phyloP scores from a whole-genome alignment of 75 land plant genomes.

The Selaginella moellendorffii region DNA sequence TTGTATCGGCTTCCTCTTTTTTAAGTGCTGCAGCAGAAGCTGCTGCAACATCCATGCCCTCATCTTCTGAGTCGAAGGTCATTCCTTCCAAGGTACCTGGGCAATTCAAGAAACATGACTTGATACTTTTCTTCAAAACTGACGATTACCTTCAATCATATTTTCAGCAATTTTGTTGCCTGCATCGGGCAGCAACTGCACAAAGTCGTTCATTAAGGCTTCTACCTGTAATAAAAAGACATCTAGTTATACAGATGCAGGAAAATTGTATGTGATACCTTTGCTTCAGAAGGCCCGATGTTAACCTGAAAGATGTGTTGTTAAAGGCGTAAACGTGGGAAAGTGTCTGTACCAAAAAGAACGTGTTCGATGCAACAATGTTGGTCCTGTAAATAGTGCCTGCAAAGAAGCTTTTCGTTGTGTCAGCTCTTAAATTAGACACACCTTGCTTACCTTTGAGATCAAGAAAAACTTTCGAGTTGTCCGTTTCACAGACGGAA shows the following conservation, averaged over 20 bases:
- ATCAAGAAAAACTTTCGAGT: slow-evolving; percentile 54
- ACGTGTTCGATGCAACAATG: slow-evolving; percentile 83
- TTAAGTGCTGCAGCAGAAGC: slow-evolving; percentile 12
- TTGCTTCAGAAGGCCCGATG: slow-evolving; percentile 84
- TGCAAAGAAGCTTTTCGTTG: slow-evolving; percentile 30
- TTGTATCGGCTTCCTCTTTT: not conserved
- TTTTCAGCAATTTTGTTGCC: slow-evolving; percentile 63
- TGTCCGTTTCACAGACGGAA: slow-evolving; percentile 32
- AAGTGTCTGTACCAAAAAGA: slow-evolving; percentile 50
- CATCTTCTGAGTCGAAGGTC: slow-evolving; percentile 70
- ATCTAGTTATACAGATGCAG: slow-evolving; percentile 1
- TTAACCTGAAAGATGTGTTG: slow-evolving; percentile 45
- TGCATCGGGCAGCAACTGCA: slow-evolving; percentile 60
- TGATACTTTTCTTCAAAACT: not conserved
- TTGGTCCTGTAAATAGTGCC: slow-evolving; percentile 79
- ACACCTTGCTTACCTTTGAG: slow-evolving; percentile 74
- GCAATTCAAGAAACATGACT: not conserved
- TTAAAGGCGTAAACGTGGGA: not conserved
- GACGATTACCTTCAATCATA: slow-evolving; percentile 73
- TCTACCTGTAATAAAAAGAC: slow-evolving; percentile 46
- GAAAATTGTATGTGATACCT: slow-evolving; percentile 28
- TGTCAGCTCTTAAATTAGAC: no score
- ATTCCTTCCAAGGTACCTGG: slow-evolving; percentile 73
- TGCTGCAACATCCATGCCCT: slow-evolving; percentile 18
- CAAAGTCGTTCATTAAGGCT: slow-evolving; percentile 88